A percentile compares a stretch with the other conserved stretches of the same genome.
Evolutionary conservation across 495 filamentous ascomycete species (phyloP).

Genomic region (Alectoria sarmentosa): DNA sequence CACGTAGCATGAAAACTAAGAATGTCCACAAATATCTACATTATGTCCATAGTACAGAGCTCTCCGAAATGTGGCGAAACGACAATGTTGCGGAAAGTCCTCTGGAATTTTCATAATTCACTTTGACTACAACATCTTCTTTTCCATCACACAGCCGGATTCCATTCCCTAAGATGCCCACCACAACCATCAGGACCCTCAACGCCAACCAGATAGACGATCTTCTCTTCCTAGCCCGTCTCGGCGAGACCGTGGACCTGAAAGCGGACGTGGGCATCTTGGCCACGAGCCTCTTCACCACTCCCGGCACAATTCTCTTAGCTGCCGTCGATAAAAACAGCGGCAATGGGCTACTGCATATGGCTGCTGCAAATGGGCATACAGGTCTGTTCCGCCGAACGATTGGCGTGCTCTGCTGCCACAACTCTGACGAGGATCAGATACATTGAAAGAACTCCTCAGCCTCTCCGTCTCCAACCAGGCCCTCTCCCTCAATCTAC

Average conservation of each 20-base stretch:
- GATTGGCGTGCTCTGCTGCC: not conserved
- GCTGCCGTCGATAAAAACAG: constrained; percentile 62
- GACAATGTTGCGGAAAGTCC: too few relatives aligned
- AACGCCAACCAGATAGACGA: constrained; percentile 78
- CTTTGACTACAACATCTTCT: not conserved
- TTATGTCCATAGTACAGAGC: too few relatives aligned
- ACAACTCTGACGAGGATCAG: constrained; percentile 30
- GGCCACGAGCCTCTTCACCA: constrained; percentile 44
- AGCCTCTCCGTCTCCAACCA: constrained; percentile 31
- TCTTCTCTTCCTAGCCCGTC: constrained; percentile 75
- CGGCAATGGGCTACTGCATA: constrained; percentile 72
- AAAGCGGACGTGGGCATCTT: constrained; percentile 51
- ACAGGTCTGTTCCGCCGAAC: constrained; percentile 40
- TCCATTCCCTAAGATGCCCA: constrained; percentile 25
- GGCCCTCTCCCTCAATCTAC: constrained; percentile 45
- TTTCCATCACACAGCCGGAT: not conserved
- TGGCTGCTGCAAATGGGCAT: constrained; percentile 85
- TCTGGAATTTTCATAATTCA: too few relatives aligned
- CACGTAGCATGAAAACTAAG: not conserved
- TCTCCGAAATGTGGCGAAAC: too few relatives aligned
- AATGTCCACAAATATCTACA: not conserved
- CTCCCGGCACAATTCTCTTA: constrained; percentile 50
- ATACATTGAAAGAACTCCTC: constrained; percentile 45
- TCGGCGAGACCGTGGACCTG: constrained; percentile 65
- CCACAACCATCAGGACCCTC: constrained; percentile 38